These are phyloP conservation scores for Rostrohypoxylon terebratum DNA, from an alignment of 495 filamentous ascomycete genomes.

Conservation along the genomic window DNA sequence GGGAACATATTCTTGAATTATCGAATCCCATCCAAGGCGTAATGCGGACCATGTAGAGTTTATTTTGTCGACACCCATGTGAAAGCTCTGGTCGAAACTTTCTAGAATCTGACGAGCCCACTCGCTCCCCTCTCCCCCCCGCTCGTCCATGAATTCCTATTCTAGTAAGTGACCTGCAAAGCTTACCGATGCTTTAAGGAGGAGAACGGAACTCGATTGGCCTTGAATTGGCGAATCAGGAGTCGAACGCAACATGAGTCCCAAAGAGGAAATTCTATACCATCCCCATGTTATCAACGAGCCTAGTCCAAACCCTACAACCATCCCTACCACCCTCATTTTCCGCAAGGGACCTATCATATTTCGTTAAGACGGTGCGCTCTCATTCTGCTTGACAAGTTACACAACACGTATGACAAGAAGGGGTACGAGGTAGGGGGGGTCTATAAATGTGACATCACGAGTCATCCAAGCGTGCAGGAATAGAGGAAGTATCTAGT, in stretches of 20 bases:
- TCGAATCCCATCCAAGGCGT: conserved; percentile 12
- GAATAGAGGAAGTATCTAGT: neutral
- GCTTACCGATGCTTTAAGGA: conserved; percentile 17
- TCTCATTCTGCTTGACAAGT: neutral
- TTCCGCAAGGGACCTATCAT: neutral
- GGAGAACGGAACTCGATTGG: conserved; percentile 2
- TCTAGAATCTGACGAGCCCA: conserved; percentile 33
- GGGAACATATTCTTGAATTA: conserved; percentile 2
- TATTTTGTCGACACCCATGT: conserved; percentile 14
- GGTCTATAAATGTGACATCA: conserved; percentile 11
- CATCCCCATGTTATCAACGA: neutral
- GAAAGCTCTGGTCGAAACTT: conserved; percentile 9
- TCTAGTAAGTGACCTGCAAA: conserved; percentile 17
- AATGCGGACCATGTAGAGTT: conserved; percentile 8
- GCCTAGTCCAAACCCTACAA: conserved; percentile 2
- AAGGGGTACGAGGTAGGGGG: neutral
- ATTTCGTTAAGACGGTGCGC: neutral
- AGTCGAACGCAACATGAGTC: conserved; percentile 31
- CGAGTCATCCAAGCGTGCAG: neutral
- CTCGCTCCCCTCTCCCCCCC: neutral
- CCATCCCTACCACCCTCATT: conserved; percentile 1
- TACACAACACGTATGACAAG: neutral
- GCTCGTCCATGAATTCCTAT: conserved; percentile 31
- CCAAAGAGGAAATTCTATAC: conserved; percentile 35
- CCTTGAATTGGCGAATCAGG: conserved; percentile 33